Percentiles rank a stretch among this genome's conserved stretches.
Conservation (phyloP, 2,329 filamentous ascomycete species). For the Aspergillus luchuensis region DNA sequence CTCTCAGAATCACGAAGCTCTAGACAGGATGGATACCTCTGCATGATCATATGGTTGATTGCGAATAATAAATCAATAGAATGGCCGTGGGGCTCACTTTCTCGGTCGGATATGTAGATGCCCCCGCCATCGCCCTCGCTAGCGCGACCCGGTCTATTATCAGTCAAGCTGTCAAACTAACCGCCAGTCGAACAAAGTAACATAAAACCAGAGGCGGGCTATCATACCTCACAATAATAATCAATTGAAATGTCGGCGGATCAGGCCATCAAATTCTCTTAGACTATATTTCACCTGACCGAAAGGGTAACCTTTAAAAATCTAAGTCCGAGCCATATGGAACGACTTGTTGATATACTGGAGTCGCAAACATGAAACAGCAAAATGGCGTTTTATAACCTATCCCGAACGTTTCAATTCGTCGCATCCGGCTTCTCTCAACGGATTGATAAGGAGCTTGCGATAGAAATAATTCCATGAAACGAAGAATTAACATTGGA, state of each 20-base stretch:
- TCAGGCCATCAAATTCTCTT: background rate
- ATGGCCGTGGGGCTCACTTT: background rate
- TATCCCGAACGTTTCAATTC: too few species aligned
- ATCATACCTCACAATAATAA: background rate
- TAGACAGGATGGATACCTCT: slow-evolving; percentile 40
- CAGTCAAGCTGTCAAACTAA: background rate
- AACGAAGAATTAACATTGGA: too few species aligned
- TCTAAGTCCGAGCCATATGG: background rate
- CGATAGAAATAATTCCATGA: background rate
- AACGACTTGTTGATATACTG: background rate
- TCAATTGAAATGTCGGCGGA: background rate
- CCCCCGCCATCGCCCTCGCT: background rate
- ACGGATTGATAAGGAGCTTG: background rate
- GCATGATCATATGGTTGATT: slow-evolving; percentile 12
- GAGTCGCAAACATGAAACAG: too few species aligned
- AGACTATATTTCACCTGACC: background rate
- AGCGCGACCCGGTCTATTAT: background rate
- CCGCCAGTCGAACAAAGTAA: background rate
- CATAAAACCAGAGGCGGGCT: background rate
- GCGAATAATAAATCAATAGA: background rate
- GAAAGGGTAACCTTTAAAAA: background rate
- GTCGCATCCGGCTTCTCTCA: background rate
- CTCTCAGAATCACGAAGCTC: slow-evolving; percentile 20
- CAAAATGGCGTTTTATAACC: too few species aligned
- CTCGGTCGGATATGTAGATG: background rate